These are phyloP conservation scores for Aphanomyces invadans DNA, from an alignment of 352 stramenopile genomes.

Conservation along the genomic window DNA sequence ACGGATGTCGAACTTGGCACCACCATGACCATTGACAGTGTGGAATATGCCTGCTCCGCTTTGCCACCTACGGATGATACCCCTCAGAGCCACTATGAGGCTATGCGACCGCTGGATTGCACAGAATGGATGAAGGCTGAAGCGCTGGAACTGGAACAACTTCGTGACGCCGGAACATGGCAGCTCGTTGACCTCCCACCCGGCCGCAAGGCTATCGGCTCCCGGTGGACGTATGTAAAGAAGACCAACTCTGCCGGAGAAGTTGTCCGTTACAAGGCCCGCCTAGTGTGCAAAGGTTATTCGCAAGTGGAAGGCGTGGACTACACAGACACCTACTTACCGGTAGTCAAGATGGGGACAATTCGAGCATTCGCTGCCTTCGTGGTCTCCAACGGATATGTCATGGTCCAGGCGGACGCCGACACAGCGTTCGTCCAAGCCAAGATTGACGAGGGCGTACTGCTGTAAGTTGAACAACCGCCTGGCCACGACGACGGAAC, in stretches of 20 bases:
- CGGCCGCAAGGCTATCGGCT: slow-evolving; percentile 26
- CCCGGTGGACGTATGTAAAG: slow-evolving; percentile 33
- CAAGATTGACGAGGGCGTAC: not conserved
- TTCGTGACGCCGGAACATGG: not conserved
- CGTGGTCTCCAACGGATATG: slow-evolving; percentile 13
- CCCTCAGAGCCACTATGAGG: slow-evolving; percentile 2
- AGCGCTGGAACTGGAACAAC: slow-evolving; percentile 6
- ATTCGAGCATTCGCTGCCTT: slow-evolving; percentile 30
- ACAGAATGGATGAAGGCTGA: slow-evolving; percentile 1
- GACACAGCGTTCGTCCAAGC: slow-evolving; percentile 23
- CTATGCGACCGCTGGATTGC: not conserved
- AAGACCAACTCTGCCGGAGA: slow-evolving; percentile 33
- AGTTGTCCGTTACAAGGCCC: slow-evolving; percentile 32
- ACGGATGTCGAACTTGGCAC: not conserved
- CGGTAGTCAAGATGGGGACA: slow-evolving; percentile 36
- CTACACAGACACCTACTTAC: slow-evolving; percentile 33
- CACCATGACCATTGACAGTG: not conserved
- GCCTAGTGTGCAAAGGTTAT: slow-evolving; percentile 33
- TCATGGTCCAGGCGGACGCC: slow-evolving; percentile 32
- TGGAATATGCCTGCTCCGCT: not conserved
- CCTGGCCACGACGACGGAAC: not conserved
- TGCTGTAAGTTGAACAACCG: not conserved
- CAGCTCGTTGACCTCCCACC: not conserved
- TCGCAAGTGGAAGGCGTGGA: slow-evolving; percentile 31
- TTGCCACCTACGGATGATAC: not conserved